Base-by-base conservation (phyloP, 1,139 yeast species). In the Blastobotrys ciferrii region DNA sequence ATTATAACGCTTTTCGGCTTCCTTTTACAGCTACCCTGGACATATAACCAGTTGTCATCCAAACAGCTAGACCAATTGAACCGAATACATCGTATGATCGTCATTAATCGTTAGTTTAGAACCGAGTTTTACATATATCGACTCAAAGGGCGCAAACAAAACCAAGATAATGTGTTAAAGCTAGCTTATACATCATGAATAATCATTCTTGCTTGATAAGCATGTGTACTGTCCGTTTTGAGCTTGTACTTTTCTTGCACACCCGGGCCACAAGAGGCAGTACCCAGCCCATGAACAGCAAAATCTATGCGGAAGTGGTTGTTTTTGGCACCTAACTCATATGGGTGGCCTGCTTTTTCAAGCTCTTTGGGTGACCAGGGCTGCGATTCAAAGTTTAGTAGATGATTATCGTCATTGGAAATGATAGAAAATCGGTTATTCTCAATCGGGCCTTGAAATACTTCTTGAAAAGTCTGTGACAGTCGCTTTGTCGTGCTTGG, bases 231-330 rank as follows among this genome's bases (percentile, higher is more conserved):
- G 9, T 23, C 28, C 30, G 19, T 7, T 19, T 39, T 31, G 20
- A 46, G 32, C 32, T 36, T 9, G 46, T 53, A 53, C 35, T 52
- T 35, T n/a, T 47, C 48, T 40, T 45, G 40, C 14, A 57, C 60
- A 2, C 59, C 60, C 4, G 71, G 70, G 1, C 71, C 71, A 54
- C 70, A 67, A 7, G 68, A 63, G 3, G 56, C 64, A 12, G 68
- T 58, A 9, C 71, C 70, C 9, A 67, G 55, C 2, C 71, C 71
- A 38, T 67, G 68, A 50, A 64, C 67, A 32, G 55, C 59, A 42
- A 61, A 62, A 49, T 67, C 70, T 19, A 66, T 40, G 20, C 71
- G 51, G 30, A 67, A 42, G 23, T 39, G 42, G 19, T 17, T 19
- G 11, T 54, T 53, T 40, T 54, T 56, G 6, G 39, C 33, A 42